Base-by-base conservation (phyloP, 1,139 yeast genomes). In the Yamadazyma atmosphaerica region DNA sequence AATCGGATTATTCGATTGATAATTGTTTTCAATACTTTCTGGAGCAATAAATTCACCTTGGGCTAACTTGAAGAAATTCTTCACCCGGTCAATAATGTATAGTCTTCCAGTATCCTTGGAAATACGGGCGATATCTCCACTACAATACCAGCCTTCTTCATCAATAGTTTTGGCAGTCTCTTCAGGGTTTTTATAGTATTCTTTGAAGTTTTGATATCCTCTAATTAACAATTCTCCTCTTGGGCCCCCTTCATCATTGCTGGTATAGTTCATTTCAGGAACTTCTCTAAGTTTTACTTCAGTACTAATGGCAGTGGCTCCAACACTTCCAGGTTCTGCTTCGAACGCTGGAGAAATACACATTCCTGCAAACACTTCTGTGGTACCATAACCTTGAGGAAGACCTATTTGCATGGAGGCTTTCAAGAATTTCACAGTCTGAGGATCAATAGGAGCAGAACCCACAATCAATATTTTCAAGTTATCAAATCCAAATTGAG, bases 91-190 rank as follows among this genome's bases (percentile, higher is more conserved):
- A 40, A 69, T 61, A 34, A 69, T 66, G 38, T 52, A 58, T 22
- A 69, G 46, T 40, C 62, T 51, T 18, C 65, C 64, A 11, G 43
- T 54, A 3, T 32, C 42, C 6, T 51, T 49, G 37, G 56, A 58
- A 33, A 69, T 48, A 15, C 48, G 48, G 9, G 69, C 74, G 34
- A 70, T 58, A 49, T 70, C 75, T 13, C 75, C 75, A 19, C 73
- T 63, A 31, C 51, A 50, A 44, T 65, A 62, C 74, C 74, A 70
- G 13, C 74, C 89, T 17, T 83, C 83, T 29, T 66, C 59, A 49
- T 80, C 85, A 37, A 81, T 54, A 2, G 79, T 63, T 44, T 65
- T 64, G 2, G 46, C 55, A 5, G 74, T 67, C 48, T 67, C 73
- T 43, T 63, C 70, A 1, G 62, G 63, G 45, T 68, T 61, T 46